These are phyloP conservation scores for Geosmithia putterillii DNA, from an alignment of 2,329 filamentous ascomycete species.

Conservation along the genomic window DNA sequence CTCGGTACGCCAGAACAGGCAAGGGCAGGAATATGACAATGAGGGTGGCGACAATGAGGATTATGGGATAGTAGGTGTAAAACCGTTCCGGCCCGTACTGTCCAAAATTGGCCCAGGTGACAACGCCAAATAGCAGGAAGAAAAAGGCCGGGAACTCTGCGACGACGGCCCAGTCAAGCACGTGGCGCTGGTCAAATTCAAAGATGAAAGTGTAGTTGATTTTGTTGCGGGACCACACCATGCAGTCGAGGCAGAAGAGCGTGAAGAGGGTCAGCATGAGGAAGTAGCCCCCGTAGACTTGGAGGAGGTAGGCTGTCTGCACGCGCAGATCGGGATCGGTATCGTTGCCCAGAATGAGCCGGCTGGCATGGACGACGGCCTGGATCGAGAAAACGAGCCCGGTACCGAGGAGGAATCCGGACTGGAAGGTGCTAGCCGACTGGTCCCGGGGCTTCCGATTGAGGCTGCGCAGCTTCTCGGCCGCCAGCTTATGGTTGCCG, in stretches of 20 bases:
- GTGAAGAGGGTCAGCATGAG: slow-evolving; percentile 68
- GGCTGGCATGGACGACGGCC: slow-evolving; percentile 47
- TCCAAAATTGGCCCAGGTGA: slow-evolving; percentile 83
- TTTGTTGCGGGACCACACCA: slow-evolving; percentile 69
- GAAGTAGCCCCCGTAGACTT: slow-evolving; percentile 91
- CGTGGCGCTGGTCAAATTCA: slow-evolving; percentile 80
- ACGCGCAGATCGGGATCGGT: slow-evolving; percentile 30
- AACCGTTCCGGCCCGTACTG: slow-evolving; percentile 51
- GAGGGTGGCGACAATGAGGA: slow-evolving; percentile 59
- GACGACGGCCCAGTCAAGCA: slow-evolving; percentile 81
- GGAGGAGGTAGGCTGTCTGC: slow-evolving; percentile 59
- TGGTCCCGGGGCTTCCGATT: slow-evolving; percentile 37
- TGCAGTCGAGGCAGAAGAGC: slow-evolving; percentile 77
- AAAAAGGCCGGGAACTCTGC: slow-evolving; percentile 80
- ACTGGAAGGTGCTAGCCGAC: slow-evolving; percentile 45
- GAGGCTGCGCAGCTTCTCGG: slow-evolving; percentile 71
- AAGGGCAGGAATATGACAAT: slow-evolving; percentile 65
- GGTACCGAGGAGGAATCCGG: slow-evolving; percentile 54
- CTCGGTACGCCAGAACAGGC: slow-evolving; percentile 61
- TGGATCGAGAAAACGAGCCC: slow-evolving; percentile 55
- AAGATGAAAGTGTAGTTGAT: slow-evolving; percentile 97
- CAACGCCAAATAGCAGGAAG: slow-evolving; percentile 62
- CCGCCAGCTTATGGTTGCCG: slow-evolving; percentile 84
- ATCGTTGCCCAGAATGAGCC: slow-evolving; percentile 33
- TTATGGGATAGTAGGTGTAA: slow-evolving; percentile 77